Conservation (phyloP, 768 basidiomycete genomes). For the Kwoniella dejecticola region DNA sequence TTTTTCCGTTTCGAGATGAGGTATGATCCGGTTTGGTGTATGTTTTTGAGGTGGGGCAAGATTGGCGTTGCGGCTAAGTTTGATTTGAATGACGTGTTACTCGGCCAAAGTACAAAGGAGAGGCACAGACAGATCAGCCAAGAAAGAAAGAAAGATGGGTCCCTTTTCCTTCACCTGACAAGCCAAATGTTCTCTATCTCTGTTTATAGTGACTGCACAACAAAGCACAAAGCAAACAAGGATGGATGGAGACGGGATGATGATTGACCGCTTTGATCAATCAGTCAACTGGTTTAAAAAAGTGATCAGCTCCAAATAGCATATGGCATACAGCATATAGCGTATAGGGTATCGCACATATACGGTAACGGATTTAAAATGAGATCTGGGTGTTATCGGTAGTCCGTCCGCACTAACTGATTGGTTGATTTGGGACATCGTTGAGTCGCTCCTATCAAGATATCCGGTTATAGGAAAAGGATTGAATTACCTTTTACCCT, state of each 20-base stretch:
- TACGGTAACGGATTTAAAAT: background rate
- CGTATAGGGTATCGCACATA: too few species aligned
- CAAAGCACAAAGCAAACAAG: background rate
- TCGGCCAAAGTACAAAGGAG: background rate
- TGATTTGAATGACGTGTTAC: too few species aligned
- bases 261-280: background rate
- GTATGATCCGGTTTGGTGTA: too few species aligned
- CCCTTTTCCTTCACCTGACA: too few species aligned
- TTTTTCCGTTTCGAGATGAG: too few species aligned
- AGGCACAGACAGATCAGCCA: too few species aligned
- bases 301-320: background rate
- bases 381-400: background rate
- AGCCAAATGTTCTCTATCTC: too few species aligned
- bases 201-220: background rate
- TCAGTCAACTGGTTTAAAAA: background rate
- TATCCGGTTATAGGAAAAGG: conserved; percentile 1
- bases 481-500: background rate
- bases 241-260: conserved; percentile 4
- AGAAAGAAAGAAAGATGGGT: too few species aligned
- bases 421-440: conserved; percentile 1
- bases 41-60: too few species aligned
- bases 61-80: too few species aligned
- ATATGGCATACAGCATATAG: too few species aligned
- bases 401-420: background rate
- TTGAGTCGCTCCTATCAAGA: background rate